Conservation (phyloP, 306 rosid genomes). For the Sophora flavescens region DNA sequence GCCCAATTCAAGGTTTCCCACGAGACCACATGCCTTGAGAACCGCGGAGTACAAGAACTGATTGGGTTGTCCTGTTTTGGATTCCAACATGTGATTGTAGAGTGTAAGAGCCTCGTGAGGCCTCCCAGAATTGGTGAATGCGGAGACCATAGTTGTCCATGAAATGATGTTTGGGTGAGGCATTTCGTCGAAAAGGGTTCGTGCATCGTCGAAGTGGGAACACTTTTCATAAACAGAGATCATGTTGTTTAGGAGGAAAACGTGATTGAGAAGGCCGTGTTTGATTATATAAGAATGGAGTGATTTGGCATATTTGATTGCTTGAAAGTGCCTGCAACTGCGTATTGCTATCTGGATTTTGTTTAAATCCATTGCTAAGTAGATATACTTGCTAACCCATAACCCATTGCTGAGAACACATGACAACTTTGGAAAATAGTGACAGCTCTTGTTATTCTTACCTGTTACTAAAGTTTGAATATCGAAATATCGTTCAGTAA, state of each 20-base stretch:
- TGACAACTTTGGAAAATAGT: conserved; percentile 11
- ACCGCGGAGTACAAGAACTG: conserved; percentile 79
- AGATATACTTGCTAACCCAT: conserved; percentile 17
- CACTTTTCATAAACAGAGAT: conserved; percentile 60
- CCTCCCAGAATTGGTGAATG: conserved; percentile 61
- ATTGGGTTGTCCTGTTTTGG: conserved; percentile 65
- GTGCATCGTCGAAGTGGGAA: conserved; percentile 54
- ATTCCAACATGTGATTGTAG: conserved; percentile 58
- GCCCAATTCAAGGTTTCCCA: conserved; percentile 65
- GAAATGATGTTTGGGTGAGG: conserved; percentile 62
- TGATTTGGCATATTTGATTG: conserved; percentile 60
- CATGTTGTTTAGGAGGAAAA: conserved; percentile 67
- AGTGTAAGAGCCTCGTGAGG: conserved; percentile 63
- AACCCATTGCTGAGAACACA: neutral
- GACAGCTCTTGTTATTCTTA: neutral
- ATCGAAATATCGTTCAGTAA: too few species aligned
- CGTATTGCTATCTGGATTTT: conserved; percentile 64
- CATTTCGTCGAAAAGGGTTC: conserved; percentile 77
- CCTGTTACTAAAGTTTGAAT: too few species aligned
- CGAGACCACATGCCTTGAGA: conserved; percentile 76
- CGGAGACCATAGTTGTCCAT: conserved; percentile 90
- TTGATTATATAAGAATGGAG: conserved; percentile 69
- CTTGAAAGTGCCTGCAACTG: conserved; percentile 59
- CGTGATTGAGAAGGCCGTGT: conserved; percentile 57
- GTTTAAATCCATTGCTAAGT: conserved; percentile 48